Conservation (phyloP, 306 rosid species). For the Trifolium subterraneum region DNA sequence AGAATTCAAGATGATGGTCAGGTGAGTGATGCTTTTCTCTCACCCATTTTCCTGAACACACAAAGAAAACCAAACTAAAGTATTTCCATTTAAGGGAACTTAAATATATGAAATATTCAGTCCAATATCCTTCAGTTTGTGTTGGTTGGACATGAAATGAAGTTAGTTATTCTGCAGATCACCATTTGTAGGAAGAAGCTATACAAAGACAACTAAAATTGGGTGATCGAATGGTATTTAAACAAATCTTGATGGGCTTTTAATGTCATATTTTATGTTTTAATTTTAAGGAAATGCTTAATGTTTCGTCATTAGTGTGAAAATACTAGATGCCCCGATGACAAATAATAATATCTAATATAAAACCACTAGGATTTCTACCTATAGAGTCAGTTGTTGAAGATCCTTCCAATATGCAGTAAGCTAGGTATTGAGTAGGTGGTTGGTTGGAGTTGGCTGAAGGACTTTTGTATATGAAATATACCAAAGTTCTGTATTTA, state of each 20-base stretch:
- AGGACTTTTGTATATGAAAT: neutral
- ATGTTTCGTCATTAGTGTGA: neutral
- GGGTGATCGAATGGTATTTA: conserved; percentile 31
- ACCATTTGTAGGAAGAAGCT: conserved; percentile 31
- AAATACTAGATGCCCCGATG: conserved; percentile 14
- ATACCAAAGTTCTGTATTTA: conserved; percentile 19
- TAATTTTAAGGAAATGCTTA: conserved; percentile 14
- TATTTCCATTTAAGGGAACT: conserved; percentile 20
- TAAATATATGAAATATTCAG: conserved; percentile 20
- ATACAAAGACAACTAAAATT: conserved; percentile 3
- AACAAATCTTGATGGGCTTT: conserved; percentile 10
- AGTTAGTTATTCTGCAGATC: conserved; percentile 26
- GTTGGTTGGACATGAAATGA: conserved; percentile 26
- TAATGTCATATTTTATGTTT: neutral
- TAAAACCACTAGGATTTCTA: conserved; percentile 1
- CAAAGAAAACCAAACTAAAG: neutral
- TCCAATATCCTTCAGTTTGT: conserved; percentile 21
- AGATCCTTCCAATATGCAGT: conserved; percentile 8
- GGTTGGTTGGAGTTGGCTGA: conserved; percentile 13
- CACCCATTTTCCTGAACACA: neutral
- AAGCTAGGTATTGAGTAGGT: neutral
- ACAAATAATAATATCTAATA: neutral
- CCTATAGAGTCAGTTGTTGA: neutral
- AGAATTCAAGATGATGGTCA: conserved; percentile 87
- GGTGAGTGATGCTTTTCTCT: conserved; percentile 49